Base-by-base conservation (phyloP, 768 basidiomycete species). In the Dictyophora rubrovolvata region DNA sequence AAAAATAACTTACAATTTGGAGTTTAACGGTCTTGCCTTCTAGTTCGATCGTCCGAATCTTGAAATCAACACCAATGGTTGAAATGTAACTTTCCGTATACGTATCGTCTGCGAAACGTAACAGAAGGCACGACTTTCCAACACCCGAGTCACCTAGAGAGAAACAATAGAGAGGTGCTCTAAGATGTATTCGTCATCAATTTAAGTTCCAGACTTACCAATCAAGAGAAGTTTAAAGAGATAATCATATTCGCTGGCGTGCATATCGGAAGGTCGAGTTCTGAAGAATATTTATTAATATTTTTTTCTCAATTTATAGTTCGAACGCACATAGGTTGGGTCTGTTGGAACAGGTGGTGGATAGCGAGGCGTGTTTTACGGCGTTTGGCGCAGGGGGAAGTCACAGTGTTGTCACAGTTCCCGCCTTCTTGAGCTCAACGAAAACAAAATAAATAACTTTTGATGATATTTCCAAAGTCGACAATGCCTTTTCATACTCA, bases 21-120 rank as follows among this genome's bases (percentile, higher is more conserved):
- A 98, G 81, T 74, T 97, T 98, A 72, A 97, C 91, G 1, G 90
- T 91, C 86, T 96, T 96, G 61, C 95, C 95, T 69, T 98, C 95
- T 56, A 98, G 80, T 72, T 98, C 95, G 74, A 98, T 97, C 36
- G 95, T 98, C 61, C 95, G 84, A 76, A 98, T 97, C 86, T 94
- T 95, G 77, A 96, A 96, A 77, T 96, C 93, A 60, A 97, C 93
- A 64, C 96, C 96, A 73, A 97, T 98, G 42, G 95, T 97, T 60
- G 87, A 89, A 70, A 98, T 94, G 74, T 95, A 97, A 66, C 89
- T 92, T 71, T 95, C 93, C 55, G 95, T 96, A 79, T 94, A 97
- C 54, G 93, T 89, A 72, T 97, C 95, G 74, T 98, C 95, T 62
- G 89, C 89, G 67, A 93, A 93, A 70, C 91, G 91, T 64, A 93